Conservation (phyloP, 2,329 filamentous ascomycete species). For the Colletotrichum sp. region DNA sequence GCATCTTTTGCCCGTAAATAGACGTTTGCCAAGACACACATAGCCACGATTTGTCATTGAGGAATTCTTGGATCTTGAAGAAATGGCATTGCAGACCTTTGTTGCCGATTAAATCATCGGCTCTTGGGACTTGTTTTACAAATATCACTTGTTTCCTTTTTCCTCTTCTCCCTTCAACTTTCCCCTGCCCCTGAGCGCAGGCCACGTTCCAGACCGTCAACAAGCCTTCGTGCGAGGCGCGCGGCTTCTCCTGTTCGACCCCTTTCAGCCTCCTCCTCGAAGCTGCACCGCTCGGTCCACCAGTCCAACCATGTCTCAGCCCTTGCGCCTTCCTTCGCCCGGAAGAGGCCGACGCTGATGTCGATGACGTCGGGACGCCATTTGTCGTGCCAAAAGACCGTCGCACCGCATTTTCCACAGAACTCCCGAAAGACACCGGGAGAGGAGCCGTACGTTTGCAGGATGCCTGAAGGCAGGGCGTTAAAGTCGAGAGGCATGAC, state of each 20-base stretch:
- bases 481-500: slow-evolving; percentile 37
- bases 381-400: slow-evolving; percentile 65
- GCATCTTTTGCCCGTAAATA: neutral
- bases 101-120: neutral
- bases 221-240: slow-evolving; percentile 29
- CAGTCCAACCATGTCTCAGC: slow-evolving; percentile 67
- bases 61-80: neutral
- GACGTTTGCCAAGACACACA: neutral
- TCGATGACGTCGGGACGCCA: slow-evolving; percentile 62
- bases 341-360: slow-evolving; percentile 65
- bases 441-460: slow-evolving; percentile 60
- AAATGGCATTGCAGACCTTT: neutral
- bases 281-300: slow-evolving; percentile 63
- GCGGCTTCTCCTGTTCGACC: slow-evolving; percentile 32
- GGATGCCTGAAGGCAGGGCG: slow-evolving; percentile 40
- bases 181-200: neutral
- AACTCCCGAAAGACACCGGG: slow-evolving; percentile 62
- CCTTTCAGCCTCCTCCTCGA: slow-evolving; percentile 53
- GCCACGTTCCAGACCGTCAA: slow-evolving; percentile 31
- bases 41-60: neutral
- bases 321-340: slow-evolving; percentile 53
- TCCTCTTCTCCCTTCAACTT: neutral
- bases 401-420: slow-evolving; percentile 67
- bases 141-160: neutral
- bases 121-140: neutral